Base-by-base conservation (phyloP, 1,139 yeast species). In the Blastobotrys indianensis region DNA sequence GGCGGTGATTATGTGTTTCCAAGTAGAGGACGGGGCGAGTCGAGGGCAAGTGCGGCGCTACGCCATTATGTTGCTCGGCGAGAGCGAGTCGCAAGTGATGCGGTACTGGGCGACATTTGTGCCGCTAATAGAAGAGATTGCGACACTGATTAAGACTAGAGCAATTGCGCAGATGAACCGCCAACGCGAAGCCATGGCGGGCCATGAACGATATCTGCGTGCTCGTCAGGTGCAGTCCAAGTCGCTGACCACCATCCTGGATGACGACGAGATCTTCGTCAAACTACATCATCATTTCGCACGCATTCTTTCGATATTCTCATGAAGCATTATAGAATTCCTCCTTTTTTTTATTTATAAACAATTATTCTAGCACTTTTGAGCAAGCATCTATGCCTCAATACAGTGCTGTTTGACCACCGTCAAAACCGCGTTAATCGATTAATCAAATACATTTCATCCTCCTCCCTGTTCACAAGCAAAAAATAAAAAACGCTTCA, bases 31-130 rank as follows among this genome's bases (percentile, higher is more conserved):
- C 61, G 67, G 72, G 20, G 76, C 79, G 45, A 90, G 95, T 0
- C 72, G 95, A 47, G 95, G 95, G 1, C 80, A 85, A 4, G 92
- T 83, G 56, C 67, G 95, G 47, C 75, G 85, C 48, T 85, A 84
- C 57, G 74, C 86, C 2, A 62, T 84, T 17, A 73, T 84, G 53
- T 77, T 84, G 28, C 71, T 82, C 2, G 69, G 80, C 15, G 87
- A 82, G 54, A 65, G 73, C 39, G 88, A 80, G 53, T 59, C 69
- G 5, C 70, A 68, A 28, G 58, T 84, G 15, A 62, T 82, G 35
- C 65, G 69, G 39, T 73, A 77, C 51, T 85, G 90, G 85, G 75
- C 76, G 45, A 63, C 75, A 35, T 70, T 83, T 1, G 66, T 70
- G 13, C 65, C 71, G 4, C 79, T 80, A 51, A 64, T 84, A 44